These are phyloP conservation scores for Cornus controversa DNA, from an alignment of 148 eudicot species.

Conservation along the genomic window DNA sequence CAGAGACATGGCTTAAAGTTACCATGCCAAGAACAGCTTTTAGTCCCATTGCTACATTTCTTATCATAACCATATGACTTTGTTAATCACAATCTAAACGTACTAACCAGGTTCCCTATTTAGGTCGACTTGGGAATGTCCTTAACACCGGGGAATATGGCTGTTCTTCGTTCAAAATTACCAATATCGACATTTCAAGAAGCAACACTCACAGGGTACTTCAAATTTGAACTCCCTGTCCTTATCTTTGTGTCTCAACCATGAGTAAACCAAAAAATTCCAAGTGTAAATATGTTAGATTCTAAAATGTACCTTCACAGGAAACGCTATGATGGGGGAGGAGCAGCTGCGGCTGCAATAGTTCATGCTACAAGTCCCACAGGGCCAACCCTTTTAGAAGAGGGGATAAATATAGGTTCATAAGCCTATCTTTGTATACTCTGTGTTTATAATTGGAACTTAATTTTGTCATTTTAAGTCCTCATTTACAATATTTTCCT, in stretches of 20 bases:
- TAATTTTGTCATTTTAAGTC: background rate
- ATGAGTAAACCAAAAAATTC: background rate
- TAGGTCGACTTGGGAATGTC: constrained; percentile 10
- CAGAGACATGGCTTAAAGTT: background rate
- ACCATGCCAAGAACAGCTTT: background rate
- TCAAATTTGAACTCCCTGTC: background rate
- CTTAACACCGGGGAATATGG: constrained; percentile 12
- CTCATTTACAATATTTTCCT: background rate
- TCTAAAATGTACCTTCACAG: background rate
- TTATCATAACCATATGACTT: background rate
- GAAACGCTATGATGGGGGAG: background rate
- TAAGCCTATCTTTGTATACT: background rate
- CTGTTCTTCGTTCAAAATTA: constrained; percentile 6
- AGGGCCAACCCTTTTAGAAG: background rate
- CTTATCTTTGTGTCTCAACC: background rate
- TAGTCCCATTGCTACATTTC: background rate
- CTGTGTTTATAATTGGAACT: background rate
- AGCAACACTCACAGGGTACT: constrained; percentile 10
- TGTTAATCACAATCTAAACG: background rate
- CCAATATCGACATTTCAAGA: background rate
- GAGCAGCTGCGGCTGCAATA: constrained; percentile 3
- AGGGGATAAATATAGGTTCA: constrained; percentile 6
- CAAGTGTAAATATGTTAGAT: background rate
- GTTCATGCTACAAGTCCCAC: constrained; percentile 9
- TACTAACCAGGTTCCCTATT: background rate